Evolutionary conservation across 495 filamentous ascomycete genomes (phyloP).

Genomic region (Penicillium atrosanguineum): DNA sequence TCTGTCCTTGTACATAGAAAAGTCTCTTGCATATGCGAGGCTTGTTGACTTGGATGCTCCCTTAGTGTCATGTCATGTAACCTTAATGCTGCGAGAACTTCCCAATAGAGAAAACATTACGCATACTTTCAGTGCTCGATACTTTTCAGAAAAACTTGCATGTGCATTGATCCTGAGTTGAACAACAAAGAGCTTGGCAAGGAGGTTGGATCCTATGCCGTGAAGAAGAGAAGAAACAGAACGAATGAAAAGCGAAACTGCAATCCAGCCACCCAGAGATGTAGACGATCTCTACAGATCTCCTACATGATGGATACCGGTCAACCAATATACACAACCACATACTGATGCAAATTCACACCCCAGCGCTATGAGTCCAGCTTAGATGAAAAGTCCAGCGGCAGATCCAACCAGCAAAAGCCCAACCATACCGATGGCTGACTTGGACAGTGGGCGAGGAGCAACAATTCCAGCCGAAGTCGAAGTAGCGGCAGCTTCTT

Average conservation of each 20-base stretch:
- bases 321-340: background rate
- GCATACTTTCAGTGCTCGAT: background rate
- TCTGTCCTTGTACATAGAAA: constrained; percentile 49
- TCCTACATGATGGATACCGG: background rate
- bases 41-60: constrained; percentile 29
- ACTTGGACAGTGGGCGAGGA: constrained; percentile 14
- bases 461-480: constrained; percentile 5
- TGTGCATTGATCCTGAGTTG: background rate
- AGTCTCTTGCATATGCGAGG: constrained; percentile 39
- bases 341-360: too few relatives aligned
- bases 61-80: constrained; percentile 27
- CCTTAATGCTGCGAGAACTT: constrained; percentile 35
- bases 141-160: background rate
- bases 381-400: constrained; percentile 6
- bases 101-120: constrained; percentile 29
- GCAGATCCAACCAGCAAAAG: constrained; percentile 10
- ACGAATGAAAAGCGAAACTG: background rate
- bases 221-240: background rate
- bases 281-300: background rate
- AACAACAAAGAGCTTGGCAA: background rate
- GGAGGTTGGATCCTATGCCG: background rate
- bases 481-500: constrained; percentile 10
- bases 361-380: background rate
- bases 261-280: background rate
- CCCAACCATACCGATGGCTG: constrained; percentile 10